Conservation (phyloP, 2,329 filamentous ascomycete genomes). For the Colletotrichum neosansevieriae region DNA sequence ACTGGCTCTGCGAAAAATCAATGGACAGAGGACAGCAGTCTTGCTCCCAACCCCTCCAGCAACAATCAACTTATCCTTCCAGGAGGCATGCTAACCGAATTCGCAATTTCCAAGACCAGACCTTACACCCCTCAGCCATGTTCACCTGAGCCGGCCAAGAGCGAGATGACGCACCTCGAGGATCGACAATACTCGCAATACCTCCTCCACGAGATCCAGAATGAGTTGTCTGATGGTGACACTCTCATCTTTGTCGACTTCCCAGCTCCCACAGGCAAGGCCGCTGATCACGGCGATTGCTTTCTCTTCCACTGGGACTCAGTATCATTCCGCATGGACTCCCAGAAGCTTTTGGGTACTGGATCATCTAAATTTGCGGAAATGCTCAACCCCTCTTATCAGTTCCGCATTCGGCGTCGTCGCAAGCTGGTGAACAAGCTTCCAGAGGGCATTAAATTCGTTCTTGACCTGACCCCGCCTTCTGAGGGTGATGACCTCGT, state of each 20-base stretch:
- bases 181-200: conserved; percentile 22
- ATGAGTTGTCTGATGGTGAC: conserved; percentile 51
- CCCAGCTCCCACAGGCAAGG: conserved; percentile 42
- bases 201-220: conserved; percentile 41
- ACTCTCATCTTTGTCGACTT: conserved; percentile 60
- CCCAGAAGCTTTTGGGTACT: conserved; percentile 59
- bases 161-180: conserved; percentile 23
- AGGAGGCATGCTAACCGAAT: not conserved
- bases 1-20: no score
- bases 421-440: conserved; percentile 51
- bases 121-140: no score
- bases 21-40: no score
- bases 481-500: conserved; percentile 72
- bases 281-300: conserved; percentile 48
- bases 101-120: no score
- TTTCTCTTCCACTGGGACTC: conserved; percentile 50
- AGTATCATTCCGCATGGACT: conserved; percentile 58
- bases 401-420: conserved; percentile 54
- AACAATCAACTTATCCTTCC: no score
- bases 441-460: conserved; percentile 63
- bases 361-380: conserved; percentile 61
- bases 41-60: no score
- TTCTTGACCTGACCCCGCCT: conserved; percentile 74
- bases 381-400: conserved; percentile 57
- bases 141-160: not conserved